Evolutionary conservation across 768 basidiomycete genomes (phyloP).

Genomic region (Auricularia heimuer): DNA sequence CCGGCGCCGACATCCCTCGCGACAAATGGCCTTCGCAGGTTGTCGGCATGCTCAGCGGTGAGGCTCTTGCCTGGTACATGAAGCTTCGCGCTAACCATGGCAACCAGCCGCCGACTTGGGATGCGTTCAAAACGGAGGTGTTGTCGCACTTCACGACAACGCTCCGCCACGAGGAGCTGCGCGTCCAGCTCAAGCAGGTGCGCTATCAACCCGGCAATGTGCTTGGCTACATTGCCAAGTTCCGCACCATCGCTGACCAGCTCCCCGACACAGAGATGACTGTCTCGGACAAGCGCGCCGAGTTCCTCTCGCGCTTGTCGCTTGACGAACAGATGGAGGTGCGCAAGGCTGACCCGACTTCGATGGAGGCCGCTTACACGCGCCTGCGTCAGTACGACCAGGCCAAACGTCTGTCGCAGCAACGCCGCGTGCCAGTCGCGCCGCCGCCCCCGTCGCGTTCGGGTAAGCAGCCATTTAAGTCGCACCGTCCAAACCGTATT

Average conservation of each 20-base stretch:
- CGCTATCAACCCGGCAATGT: background rate
- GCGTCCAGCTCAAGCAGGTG: background rate
- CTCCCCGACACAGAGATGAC: background rate
- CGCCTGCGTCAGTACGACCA: background rate
- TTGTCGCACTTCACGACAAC: background rate
- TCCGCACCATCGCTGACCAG: background rate
- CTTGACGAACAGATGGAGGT: background rate
- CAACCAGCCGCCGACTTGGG: background rate
- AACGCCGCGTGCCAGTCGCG: background rate
- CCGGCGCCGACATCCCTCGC: background rate
- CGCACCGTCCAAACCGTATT: no score
- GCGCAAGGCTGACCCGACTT: background rate
- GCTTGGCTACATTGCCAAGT: background rate
- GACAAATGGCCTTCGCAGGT: background rate
- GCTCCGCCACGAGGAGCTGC: background rate
- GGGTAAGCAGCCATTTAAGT: no score
- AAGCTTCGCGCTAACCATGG: background rate
- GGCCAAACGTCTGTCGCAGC: background rate
- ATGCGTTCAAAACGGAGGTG: background rate
- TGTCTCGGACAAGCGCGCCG: background rate
- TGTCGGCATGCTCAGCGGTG: background rate
- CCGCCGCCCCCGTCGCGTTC: background rate
- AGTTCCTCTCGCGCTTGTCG: background rate
- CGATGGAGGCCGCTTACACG: background rate
- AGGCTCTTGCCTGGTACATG: background rate